Conservation (phyloP, 129 eudicot species). For the Flaveria bidentis region DNA sequence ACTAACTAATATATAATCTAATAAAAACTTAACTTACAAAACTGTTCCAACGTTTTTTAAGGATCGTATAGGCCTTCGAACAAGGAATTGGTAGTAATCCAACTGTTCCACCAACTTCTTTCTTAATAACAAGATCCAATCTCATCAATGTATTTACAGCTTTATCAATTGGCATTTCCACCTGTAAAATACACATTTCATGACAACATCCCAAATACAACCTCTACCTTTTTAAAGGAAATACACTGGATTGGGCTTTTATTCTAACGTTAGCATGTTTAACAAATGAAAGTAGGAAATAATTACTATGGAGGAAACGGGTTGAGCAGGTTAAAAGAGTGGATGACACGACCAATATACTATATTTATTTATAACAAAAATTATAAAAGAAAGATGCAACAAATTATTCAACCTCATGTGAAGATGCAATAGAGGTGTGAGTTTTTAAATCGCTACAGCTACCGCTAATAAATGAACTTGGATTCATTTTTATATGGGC, state of each 20-base stretch:
- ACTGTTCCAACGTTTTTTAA: conserved; percentile 70
- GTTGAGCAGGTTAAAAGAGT: too few species aligned
- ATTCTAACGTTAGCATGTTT: too few species aligned
- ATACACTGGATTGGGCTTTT: background rate
- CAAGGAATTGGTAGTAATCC: conserved; percentile 65
- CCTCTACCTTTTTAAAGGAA: background rate
- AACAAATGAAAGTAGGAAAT: background rate
- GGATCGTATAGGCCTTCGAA: conserved; percentile 50
- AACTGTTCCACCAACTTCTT: conserved; percentile 38
- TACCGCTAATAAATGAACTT: too few species aligned
- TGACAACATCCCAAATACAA: background rate
- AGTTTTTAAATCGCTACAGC: too few species aligned
- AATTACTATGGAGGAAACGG: too few species aligned
- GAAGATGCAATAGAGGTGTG: background rate
- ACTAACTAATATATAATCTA: too few species aligned
- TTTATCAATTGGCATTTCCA: conserved; percentile 88
- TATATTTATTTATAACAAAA: too few species aligned
- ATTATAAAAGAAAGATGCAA: background rate
- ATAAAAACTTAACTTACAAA: conserved; percentile 38
- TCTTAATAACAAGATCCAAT: conserved; percentile 65
- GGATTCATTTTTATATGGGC: background rate
- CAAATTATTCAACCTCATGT: background rate
- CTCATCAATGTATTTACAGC: conserved; percentile 69
- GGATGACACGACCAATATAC: background rate
- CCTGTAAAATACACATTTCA: conserved; percentile 48